A percentile compares a stretch with the other conserved stretches of the same genome.
Evolutionary conservation across 176 grass and related monocot genomes (phyloP).

Genomic region (Panicum miliaceum): DNA sequence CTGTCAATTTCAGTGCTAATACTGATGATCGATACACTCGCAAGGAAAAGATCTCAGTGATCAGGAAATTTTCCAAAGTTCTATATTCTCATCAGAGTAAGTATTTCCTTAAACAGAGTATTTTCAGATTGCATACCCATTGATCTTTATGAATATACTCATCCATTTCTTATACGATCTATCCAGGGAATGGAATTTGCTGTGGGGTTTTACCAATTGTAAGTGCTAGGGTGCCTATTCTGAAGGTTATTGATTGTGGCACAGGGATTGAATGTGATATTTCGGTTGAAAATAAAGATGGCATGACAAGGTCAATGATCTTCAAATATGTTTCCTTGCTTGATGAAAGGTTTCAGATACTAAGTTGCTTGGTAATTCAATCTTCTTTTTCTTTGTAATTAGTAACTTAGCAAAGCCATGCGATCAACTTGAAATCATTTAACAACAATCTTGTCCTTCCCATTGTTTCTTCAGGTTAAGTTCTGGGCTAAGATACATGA

Average conservation of each 20-base stretch:
- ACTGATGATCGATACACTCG: constrained; percentile 42
- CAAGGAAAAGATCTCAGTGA: constrained; percentile 60
- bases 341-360: constrained; percentile 88
- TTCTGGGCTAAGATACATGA: constrained; percentile 79
- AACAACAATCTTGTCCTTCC: constrained; percentile 11
- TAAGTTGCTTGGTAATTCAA: constrained; percentile 78
- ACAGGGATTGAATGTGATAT: constrained; percentile 83
- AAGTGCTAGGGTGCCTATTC: constrained; percentile 77
- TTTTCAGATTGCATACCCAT: constrained; percentile 5
- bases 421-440: constrained; percentile 3
- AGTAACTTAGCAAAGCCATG: constrained; percentile 24
- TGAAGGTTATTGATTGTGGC: constrained; percentile 74
- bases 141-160: neutral
- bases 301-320: constrained; percentile 78
- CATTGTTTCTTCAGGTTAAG: constrained; percentile 67
- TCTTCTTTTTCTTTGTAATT: constrained; percentile 2
- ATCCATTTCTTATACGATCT: constrained; percentile 3
- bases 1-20: constrained; percentile 70
- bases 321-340: constrained; percentile 69
- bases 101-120: constrained; percentile 25
- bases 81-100: constrained; percentile 85
- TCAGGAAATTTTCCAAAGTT: constrained; percentile 68
- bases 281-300: constrained; percentile 93
- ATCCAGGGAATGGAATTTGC: constrained; percentile 60
- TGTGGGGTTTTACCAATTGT: constrained; percentile 72